Percentiles rank a stretch among this genome's conserved stretches.
Conservation (phyloP, 2,329 filamentous ascomycete genomes). For the Trichoderma polysporum region DNA sequence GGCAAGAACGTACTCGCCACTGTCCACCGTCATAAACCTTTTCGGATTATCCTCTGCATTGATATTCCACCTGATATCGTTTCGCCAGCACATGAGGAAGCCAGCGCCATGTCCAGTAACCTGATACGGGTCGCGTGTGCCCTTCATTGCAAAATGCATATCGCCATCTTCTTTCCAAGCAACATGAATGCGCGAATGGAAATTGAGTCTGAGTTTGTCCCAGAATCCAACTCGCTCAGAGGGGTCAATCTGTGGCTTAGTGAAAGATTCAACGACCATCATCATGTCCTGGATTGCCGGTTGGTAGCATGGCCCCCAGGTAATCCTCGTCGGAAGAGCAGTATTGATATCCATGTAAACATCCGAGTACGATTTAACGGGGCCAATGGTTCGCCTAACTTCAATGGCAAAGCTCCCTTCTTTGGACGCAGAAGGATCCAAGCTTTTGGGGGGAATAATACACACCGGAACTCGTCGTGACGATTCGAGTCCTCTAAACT, state of each 20-base stretch:
- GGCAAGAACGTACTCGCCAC: conserved; percentile 90
- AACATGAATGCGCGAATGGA: conserved; percentile 86
- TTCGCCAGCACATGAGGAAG: conserved; percentile 98
- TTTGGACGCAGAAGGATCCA: conserved; percentile 54
- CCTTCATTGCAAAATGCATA: conserved; percentile 89
- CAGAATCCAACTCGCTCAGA: conserved; percentile 96
- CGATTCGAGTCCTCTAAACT: conserved; percentile 79
- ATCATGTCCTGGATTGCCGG: conserved; percentile 99
- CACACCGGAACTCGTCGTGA: conserved; percentile 78
- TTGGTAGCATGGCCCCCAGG: conserved; percentile 97
- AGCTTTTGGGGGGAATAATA: conserved; percentile 69
- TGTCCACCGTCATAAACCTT: conserved; percentile 93
- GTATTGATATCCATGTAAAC: conserved; percentile 93
- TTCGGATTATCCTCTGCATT: conserved; percentile 83
- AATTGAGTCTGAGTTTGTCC: conserved; percentile 95
- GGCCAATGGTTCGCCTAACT: conserved; percentile 85
- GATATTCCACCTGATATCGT: conserved; percentile 85
- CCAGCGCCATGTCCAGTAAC: conserved; percentile 91
- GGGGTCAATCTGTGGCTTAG: conserved; percentile 89
- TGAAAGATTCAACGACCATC: conserved; percentile 98
- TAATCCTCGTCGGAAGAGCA: conserved; percentile 84
- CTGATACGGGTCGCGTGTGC: conserved; percentile 86
- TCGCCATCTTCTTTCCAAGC: conserved; percentile 96
- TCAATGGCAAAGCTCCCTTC: conserved; percentile 76
- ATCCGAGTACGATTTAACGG: conserved; percentile 95